Evolutionary conservation across 164 flowering plant genomes (phyloP).

Genomic region (Berberis thunbergii): DNA sequence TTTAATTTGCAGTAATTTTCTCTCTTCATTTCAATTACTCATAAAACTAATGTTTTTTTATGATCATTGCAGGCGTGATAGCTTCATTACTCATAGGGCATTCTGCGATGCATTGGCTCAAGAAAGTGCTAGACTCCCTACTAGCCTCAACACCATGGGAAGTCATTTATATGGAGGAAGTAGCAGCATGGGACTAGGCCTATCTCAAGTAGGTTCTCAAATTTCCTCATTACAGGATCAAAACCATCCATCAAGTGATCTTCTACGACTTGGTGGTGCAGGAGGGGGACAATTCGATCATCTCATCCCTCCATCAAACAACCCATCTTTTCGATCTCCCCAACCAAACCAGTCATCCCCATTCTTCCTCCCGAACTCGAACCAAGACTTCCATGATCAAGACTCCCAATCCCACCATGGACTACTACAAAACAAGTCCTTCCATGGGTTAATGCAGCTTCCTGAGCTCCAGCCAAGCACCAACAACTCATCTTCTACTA

Average conservation of each 20-base stretch:
- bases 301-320: constrained; percentile 20
- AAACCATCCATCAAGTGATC: constrained; percentile 23
- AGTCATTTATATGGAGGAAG: constrained; percentile 41
- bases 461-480: constrained; percentile 40
- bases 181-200: constrained; percentile 38
- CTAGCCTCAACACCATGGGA: constrained; percentile 42
- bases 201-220: constrained; percentile 42
- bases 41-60: neutral
- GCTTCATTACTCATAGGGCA: constrained; percentile 88
- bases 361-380: constrained; percentile 25
- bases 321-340: constrained; percentile 21
- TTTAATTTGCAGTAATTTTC: neutral
- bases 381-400: constrained; percentile 29
- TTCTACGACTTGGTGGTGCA: constrained; percentile 39
- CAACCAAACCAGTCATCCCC: constrained; percentile 18
- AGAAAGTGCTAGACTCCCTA: constrained; percentile 65
- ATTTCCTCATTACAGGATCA: constrained; percentile 35
- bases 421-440: constrained; percentile 25
- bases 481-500: constrained; percentile 19
- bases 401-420: constrained; percentile 27
- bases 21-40: neutral
- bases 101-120: constrained; percentile 91
- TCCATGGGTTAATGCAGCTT: constrained; percentile 59
- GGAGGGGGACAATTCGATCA: constrained; percentile 34
- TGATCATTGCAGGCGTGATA: constrained; percentile 64